Base-by-base conservation (phyloP, 2,329 filamentous ascomycete genomes). In the Microthyrium microscopicum region DNA sequence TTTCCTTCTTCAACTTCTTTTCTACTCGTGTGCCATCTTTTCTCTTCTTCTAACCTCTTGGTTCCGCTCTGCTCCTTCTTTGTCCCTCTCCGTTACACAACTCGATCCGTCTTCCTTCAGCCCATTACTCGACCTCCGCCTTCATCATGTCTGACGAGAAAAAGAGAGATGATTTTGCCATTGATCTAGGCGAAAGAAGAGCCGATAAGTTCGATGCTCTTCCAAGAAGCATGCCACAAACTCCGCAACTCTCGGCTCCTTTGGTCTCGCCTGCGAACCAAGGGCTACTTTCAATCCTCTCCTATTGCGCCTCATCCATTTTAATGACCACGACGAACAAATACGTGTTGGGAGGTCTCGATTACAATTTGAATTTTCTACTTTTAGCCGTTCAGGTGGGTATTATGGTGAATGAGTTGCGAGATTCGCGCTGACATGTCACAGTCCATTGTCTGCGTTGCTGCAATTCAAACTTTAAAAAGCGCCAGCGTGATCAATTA, bases 301-400 rank as follows among this genome's bases (percentile, higher is more conserved):
- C 81, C 31, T 98, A 98, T 65, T 98, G 89, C 58, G 65, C 79
- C 48, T 82, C 87, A 34, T 94, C 85, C n/a, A 98, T 98, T 52
- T 71, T 87, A 56, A 98, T 98, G 89, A 98, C 89, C 5, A 81
- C 94, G n/a, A 89, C 91, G 56, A 98, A 98, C 64, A 98, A 98
- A 67, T 98, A 91, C 56, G 85, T 94, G 41, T 73, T 98, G 29
- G 94, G 83, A 5, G 89, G 89, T 39, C 68, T 70, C 33, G 71
- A 77, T 44, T 98, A 91, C 71, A 98, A 98, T 60, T 61, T 98
- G 48, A 93, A 92, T 60, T 93, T 95, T 59, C 82, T 98, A 60
- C 78, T 94, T 47, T 71, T 98, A 39, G 77, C 73, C 40, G 69
- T 95, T 40, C 89, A 95, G 75, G 87, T 94, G 71, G 49, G 71